Base-by-base conservation (phyloP, 2,329 filamentous ascomycete species). In the Colletotrichum horii region DNA sequence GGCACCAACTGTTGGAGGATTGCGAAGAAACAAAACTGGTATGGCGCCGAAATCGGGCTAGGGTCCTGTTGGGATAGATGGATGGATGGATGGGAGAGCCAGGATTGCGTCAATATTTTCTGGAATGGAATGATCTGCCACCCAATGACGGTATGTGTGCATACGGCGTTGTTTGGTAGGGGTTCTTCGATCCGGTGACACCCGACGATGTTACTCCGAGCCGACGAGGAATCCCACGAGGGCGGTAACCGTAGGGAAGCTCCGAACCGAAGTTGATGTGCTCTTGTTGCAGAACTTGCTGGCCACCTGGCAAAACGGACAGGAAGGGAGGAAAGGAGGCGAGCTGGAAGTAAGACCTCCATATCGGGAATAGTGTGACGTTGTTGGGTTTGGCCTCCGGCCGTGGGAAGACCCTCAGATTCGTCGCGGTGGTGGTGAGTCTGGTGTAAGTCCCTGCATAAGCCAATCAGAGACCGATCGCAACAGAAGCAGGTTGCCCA, bases 391-490 rank as follows among this genome's bases (percentile, higher is more conserved):
- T 19, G 24, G 62, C 26, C 19, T 19, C 24, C 26, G 6, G 62
- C 36, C 32, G 22, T 26, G n/a, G 19, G n/a, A 22, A 26, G 26
- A 26, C 32, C 14, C 32, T 61, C 55, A 30, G 67, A 64, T 64
- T 16, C 66, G 19, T 30, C 43, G 56, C 24, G 68, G 14, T 2
- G 48, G n/a, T 43, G 56, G 66, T 52, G 43, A 52, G n/a, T 52
- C 11, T 74, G n/a, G 7, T 48, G n/a, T 26, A 30, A 52, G 43
- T 52, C 43, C 71, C 30, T n/a, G 24, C 15, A 16, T 55, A 6
- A 36, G 24, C 72, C 72, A 71, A 71, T 74, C 48, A 38, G 52
- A 66, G 15, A 61, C 43, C 60, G 61, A 71, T 71, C 71, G 72
- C 72, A 75, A 71, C 22, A 48, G 55, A 56, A 26, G 22, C 22